Percentiles rank a stretch among this genome's conserved stretches.
Conservation (phyloP, 2,329 filamentous ascomycete genomes). For the Aspergillus quadricinctus region DNA sequence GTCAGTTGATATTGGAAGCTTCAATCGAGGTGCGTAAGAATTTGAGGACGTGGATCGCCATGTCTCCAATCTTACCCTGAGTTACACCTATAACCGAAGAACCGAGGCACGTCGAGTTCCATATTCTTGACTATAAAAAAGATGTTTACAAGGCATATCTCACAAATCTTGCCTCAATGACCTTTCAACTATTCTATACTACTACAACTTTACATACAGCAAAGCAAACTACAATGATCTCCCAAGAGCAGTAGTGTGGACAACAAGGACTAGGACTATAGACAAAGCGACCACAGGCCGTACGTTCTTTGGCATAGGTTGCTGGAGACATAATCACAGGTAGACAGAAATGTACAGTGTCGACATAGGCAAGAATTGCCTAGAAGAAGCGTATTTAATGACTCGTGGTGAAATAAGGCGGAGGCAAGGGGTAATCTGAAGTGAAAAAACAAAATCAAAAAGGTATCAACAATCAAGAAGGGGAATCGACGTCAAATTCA, state of each 20-base stretch:
- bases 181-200: background rate
- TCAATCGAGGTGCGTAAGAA: background rate
- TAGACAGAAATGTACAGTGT: slow-evolving; percentile 4
- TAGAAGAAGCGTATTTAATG: slow-evolving; percentile 5
- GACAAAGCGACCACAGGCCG: background rate
- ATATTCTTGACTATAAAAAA: background rate
- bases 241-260: background rate
- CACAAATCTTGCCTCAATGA: background rate
- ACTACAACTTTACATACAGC: background rate
- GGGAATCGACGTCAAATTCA: slow-evolving; percentile 24
- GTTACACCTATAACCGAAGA: background rate
- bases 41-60: background rate
- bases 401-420: background rate
- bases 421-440: background rate
- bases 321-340: background rate
- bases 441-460: slow-evolving; percentile 10
- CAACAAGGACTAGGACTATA: background rate
- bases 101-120: background rate
- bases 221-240: background rate
- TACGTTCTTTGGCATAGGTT: background rate
- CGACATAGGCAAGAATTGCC: slow-evolving; percentile 3
- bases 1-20: background rate
- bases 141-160: background rate
- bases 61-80: background rate
- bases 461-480: slow-evolving; percentile 17